Base-by-base conservation (phyloP, 2,329 filamentous ascomycete species). In the Phaeophleospora eucalypticola region DNA sequence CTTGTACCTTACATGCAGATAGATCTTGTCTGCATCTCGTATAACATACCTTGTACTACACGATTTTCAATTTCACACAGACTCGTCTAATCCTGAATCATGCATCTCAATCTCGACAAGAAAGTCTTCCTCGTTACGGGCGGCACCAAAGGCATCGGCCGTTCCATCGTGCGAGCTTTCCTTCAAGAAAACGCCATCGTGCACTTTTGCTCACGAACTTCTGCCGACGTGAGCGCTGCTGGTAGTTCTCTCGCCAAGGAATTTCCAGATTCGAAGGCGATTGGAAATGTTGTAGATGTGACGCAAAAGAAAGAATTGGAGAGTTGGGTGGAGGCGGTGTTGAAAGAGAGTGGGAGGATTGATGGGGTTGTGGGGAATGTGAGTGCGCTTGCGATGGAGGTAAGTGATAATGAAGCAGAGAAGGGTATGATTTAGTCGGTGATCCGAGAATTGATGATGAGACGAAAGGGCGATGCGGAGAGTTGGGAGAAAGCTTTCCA, bases 111-210 rank as follows among this genome's bases (percentile, higher is more conserved):
- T 24, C 60, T 68, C n/a, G 56, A 64, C 29, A 58, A 59, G 24
- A 68, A 68, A 44, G 61, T 67, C 15, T 59, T 65, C 14, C 52
- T 68, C 3, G 57, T 68, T 7, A 68, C 66, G 29, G 65, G 62
- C n/a, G 62, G 62, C 37, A 64, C 61, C 4, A 64, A 62, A 49
- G 60, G 60, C 47, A 64, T 65, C 35, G 62, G 62, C 35, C 54
- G 55, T 10, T 42, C 53, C 12, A 62, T 62, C 36, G 61, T 64
- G 4, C 39, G 50, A 19, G 29, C 49, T 7, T 63, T 64, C 44
- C 56, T 63, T 17, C 36, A 46, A 24, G 61, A 65, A 54, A 59
- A 59, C 36, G 60, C 62, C 10, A 60, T 47, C 9, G 62, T 65
- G n/a, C 54, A 63, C 42, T 63, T 62, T 52, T 65, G 62, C 48